Evolutionary conservation across 306 rosid genomes (phyloP), one percentile per base, ranked within the genome.

Genomic region (Castanea crenata): DNA sequence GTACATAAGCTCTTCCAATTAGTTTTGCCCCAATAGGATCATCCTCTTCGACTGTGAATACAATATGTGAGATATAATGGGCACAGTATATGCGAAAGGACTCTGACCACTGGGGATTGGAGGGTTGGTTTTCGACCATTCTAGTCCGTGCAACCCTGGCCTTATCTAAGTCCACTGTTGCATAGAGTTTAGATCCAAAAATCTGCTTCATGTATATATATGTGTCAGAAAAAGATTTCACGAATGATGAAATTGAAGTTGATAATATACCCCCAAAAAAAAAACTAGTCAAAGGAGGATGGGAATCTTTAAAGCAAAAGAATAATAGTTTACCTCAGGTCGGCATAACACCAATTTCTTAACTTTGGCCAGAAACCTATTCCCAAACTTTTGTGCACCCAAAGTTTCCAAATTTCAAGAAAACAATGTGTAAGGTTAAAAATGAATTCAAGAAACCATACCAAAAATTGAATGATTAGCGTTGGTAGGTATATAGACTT

Each of bases 151-250:
- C 91, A 19, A 86, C 92, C 44, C 96, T 83, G 3, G 93, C 93
- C 74, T 84, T 91, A 18, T 88, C 99, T 49, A 93, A 82, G 89
- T 95, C 97, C 54, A 95, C 86, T 51, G 96, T 86, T 77, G 99
- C 96, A 82, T 95, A 91, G 32, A 91, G 86, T 79, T 87, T 82
- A 11, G 90, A 78, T 32, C 94, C 97, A 55, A 83, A 86, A 74
- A 91, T 84, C 97, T 95, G 61, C 83, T 74, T 78, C 34, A 63
- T 5, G 3, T 73, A 58, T 68, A 59, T 0, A 31, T 49, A 31
- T 74, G 71, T 72, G 71, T 72, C 52, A n/a, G 14, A 56, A 55
- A 68, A 46, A 21, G 10, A 71, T 68, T 3, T 31, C 23, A 44
- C 44, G 21, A 2, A 32, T 55, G 20, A 19, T 29, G 9, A 38